These are phyloP conservation scores for Hymenotorrendiella dingleyae DNA, from an alignment of 2,329 filamentous ascomycete genomes.

Conservation along the genomic window DNA sequence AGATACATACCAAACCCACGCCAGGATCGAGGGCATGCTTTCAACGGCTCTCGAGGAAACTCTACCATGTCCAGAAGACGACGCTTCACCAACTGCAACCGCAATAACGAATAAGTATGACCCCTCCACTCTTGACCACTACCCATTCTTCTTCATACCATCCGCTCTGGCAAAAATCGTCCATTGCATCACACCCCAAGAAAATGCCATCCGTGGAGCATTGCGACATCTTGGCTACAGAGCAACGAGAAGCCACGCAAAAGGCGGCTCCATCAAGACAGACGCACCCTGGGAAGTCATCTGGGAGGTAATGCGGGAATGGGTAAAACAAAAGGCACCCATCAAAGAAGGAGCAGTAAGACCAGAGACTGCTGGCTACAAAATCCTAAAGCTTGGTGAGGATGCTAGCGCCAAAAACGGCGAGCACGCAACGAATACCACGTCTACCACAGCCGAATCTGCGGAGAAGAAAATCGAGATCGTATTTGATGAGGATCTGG, in stretches of 20 bases:
- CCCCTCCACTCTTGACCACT: slow-evolving; percentile 61
- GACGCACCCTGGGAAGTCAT: slow-evolving; percentile 85
- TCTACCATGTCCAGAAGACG: slow-evolving; percentile 16
- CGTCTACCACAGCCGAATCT: slow-evolving; percentile 16
- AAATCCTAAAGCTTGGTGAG: slow-evolving; percentile 49
- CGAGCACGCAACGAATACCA: slow-evolving; percentile 1
- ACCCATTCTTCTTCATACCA: slow-evolving; percentile 84
- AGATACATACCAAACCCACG: slow-evolving; percentile 70
- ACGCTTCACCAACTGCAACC: slow-evolving; percentile 31
- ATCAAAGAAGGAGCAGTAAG: slow-evolving; percentile 68
- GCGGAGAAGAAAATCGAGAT: slow-evolving; percentile 34
- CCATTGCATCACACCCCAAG: slow-evolving; percentile 73
- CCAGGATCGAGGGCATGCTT: slow-evolving; percentile 86
- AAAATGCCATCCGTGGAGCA: slow-evolving; percentile 74
- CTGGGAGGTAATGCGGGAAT: slow-evolving; percentile 92
- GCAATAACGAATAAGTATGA: slow-evolving; percentile 40
- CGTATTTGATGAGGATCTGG: slow-evolving; percentile 75
- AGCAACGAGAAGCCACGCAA: slow-evolving; percentile 81
- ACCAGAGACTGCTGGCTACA: slow-evolving; percentile 64
- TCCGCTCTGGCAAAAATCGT: slow-evolving; percentile 68
- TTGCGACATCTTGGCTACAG: slow-evolving; percentile 74
- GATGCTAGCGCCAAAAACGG: not conserved
- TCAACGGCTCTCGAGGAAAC: slow-evolving; percentile 77
- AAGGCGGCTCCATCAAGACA: slow-evolving; percentile 85
- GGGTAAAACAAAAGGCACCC: slow-evolving; percentile 74